Evolutionary conservation across 345 rosid species (phyloP).

Genomic region (Lagerstroemia speciosa): DNA sequence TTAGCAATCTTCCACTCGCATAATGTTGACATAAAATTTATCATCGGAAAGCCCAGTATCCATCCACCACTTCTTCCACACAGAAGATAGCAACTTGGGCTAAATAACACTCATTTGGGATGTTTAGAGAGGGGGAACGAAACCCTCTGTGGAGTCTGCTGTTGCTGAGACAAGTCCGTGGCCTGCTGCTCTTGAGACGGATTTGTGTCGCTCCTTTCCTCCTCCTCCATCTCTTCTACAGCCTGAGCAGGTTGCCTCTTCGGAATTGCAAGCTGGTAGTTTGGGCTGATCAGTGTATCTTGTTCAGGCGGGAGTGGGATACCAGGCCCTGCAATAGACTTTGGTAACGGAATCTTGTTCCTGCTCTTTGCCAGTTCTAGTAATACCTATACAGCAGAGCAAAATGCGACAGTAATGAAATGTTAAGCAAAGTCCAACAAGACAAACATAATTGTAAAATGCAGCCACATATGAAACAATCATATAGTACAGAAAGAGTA

Average conservation of each 20-base stretch:
- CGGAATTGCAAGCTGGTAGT: conserved; percentile 67
- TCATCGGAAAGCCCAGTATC: not conserved
- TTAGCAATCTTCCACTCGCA: not conserved
- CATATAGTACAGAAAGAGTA: not conserved
- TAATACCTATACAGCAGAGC: conserved; percentile 33
- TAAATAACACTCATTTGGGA: conserved; percentile 22
- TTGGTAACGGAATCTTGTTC: conserved; percentile 83
- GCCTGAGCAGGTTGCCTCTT: conserved; percentile 44
- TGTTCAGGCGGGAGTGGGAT: conserved; percentile 82
- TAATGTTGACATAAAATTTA: not conserved
- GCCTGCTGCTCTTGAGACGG: conserved; percentile 42
- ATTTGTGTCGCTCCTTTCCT: conserved; percentile 55
- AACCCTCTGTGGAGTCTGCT: conserved; percentile 44
- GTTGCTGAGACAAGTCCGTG: conserved; percentile 20
- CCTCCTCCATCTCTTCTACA: conserved; percentile 72
- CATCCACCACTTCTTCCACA: not conserved
- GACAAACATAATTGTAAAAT: not conserved
- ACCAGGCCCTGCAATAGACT: conserved; percentile 54
- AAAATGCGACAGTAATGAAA: not conserved
- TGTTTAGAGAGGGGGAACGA: conserved; percentile 65
- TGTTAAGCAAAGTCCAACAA: not conserved
- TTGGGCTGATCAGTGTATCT: conserved; percentile 68
- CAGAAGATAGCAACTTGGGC: not conserved
- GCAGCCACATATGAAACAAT: not conserved
- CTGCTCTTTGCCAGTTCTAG: conserved; percentile 71